Base-by-base conservation (phyloP, 805 yeast genomes). In the Candida oleophila region DNA sequence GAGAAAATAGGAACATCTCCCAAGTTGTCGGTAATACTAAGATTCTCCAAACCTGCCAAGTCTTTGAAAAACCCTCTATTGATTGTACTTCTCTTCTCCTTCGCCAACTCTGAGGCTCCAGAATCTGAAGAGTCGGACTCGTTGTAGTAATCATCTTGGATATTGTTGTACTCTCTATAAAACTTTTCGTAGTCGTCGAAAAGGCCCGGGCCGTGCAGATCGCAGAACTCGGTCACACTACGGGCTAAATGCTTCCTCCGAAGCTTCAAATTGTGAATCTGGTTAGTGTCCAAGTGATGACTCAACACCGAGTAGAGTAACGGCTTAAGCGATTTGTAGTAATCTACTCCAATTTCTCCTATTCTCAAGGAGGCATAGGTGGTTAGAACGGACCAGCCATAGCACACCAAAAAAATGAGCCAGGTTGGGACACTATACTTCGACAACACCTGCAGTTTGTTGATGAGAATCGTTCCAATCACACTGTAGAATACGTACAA, bases 311-410 rank as follows among this genome's bases (percentile, higher is more conserved):
- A 61, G 43, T 66, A 57, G 30, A 69, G 59, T 25, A 71, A 56
- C 5, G 76, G 76, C 41, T 55, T 57, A 46, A 71, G 59, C 3
- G 74, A 66, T 45, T 69, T 69, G 56, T 69, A 70, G 45, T 66
- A 65, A 49, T 71, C 76, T 36, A 69, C 62, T 2, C 76, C 76
- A 41, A 64, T 66, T 45, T 71, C 76, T 3, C 76, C 76, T 3
- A 65, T 62, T 42, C 75, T 51, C 33, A 71, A 60, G 3, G 74
- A 67, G 0, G 76, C 70, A 50, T 67, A 71, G 0, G 76, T 71
- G 16, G 73, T 70, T 25, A 68, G 56, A 2, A 70, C 65, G 22
- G 69, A 65, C 64, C 65, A 64, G 9, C 60, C 55, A 49, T 71
- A 71, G 49, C 66, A 69, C 3, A 56, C 40, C 11, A 58, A 18